phyloP scores from a whole-genome alignment of 2,329 filamentous ascomycete genomes.

The Sporothrix dimorphospora region DNA sequence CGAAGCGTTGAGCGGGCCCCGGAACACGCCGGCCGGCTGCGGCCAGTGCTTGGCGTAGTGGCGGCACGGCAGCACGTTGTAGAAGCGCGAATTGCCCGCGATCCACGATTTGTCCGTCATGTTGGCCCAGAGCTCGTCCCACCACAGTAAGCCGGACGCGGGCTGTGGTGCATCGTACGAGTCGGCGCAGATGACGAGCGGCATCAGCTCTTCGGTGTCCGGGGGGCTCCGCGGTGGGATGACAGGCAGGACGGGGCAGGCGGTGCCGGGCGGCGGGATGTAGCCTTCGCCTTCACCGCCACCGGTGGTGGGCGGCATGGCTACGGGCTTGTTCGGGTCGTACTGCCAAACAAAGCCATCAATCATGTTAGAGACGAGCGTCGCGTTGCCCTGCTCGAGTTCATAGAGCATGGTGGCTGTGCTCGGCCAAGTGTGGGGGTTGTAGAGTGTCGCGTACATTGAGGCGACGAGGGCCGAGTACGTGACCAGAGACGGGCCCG shows the following conservation, averaged over 20 bases:
- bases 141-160: constrained; percentile 48
- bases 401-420: constrained; percentile 48
- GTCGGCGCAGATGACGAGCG: constrained; percentile 52
- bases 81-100: constrained; percentile 52
- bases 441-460: constrained; percentile 51
- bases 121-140: constrained; percentile 50
- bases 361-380: constrained; percentile 46
- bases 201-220: constrained; percentile 45
- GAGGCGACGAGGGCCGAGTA: constrained; percentile 47
- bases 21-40: constrained; percentile 50
- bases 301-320: background rate
- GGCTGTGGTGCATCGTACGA: constrained; percentile 49
- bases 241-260: constrained; percentile 4
- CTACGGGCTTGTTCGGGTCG: constrained; percentile 40
- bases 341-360: constrained; percentile 47
- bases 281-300: constrained; percentile 2
- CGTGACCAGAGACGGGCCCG: constrained; percentile 50
- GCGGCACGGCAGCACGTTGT: constrained; percentile 49
- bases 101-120: constrained; percentile 53
- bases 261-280: constrained; percentile 12
- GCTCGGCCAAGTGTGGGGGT: constrained; percentile 48
- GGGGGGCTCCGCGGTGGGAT: constrained; percentile 34
- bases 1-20: constrained; percentile 50
- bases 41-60: constrained; percentile 53
- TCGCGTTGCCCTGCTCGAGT: constrained; percentile 51